Percentiles rank a stretch among this genome's conserved stretches.
These are phyloP conservation scores for Singerocomus inundabilis DNA, from an alignment of 1,284 basidiomycete species.

Conservation along the genomic window DNA sequence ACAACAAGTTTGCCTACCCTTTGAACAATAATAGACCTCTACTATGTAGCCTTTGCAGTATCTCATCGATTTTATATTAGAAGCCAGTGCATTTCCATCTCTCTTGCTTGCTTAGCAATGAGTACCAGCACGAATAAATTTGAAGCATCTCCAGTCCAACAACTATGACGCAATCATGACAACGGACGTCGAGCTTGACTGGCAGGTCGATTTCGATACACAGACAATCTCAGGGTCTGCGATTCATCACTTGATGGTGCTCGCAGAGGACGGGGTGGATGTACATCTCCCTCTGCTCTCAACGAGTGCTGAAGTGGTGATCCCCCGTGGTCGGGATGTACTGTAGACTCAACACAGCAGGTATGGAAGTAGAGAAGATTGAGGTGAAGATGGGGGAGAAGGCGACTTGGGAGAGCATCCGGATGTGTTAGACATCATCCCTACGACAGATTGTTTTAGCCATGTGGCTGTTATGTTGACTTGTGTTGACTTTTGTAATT, in stretches of 20 bases:
- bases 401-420: too few species aligned
- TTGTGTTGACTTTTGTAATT: too few species aligned
- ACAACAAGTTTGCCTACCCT: slow-evolving; percentile 6
- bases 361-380: slow-evolving; percentile 65
- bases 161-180: slow-evolving; percentile 75
- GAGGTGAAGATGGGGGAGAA: slow-evolving; percentile 42
- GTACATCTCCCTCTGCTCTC: slow-evolving; percentile 37
- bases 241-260: slow-evolving; percentile 62
- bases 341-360: slow-evolving; percentile 82
- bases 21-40: slow-evolving; percentile 5
- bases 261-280: slow-evolving; percentile 56
- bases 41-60: slow-evolving; percentile 6
- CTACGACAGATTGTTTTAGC: too few species aligned
- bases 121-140: not conserved
- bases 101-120: not conserved
- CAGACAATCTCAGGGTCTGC: slow-evolving; percentile 73
- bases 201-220: slow-evolving; percentile 77
- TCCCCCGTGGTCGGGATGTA: slow-evolving; percentile 25
- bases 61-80: not conserved
- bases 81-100: not conserved
- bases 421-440: too few species aligned
- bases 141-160: slow-evolving; percentile 50
- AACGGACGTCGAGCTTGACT: slow-evolving; percentile 74
- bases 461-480: too few species aligned
- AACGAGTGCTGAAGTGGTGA: not conserved